Percentiles rank a stretch among this genome's conserved stretches.
phyloP scores from a whole-genome alignment of 805 yeast genomes.

The Starmera quercuum region DNA sequence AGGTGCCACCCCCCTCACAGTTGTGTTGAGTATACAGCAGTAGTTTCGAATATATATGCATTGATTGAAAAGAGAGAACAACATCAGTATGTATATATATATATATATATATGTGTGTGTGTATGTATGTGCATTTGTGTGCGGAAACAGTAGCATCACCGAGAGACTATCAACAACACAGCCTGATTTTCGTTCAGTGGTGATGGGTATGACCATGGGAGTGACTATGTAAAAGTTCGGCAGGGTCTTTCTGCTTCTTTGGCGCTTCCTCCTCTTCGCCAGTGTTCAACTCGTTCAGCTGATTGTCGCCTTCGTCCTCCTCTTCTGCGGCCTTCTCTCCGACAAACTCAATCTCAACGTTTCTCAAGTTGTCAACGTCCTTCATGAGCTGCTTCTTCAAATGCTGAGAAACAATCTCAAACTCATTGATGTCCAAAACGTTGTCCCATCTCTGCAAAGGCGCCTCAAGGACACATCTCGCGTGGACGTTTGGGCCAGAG shows the following conservation, averaged over 20 bases:
- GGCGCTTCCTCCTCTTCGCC: slow-evolving; percentile 5
- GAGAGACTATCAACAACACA: too few species aligned
- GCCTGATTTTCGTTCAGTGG: slow-evolving; percentile 8
- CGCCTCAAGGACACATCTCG: slow-evolving; percentile 25
- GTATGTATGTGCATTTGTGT: too few species aligned
- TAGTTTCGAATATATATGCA: too few species aligned
- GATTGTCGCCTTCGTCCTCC: slow-evolving; percentile 17
- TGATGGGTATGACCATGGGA: slow-evolving; percentile 17
- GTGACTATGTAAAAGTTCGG: slow-evolving; percentile 9
- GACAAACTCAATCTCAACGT: slow-evolving; percentile 32
- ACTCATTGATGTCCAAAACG: slow-evolving; percentile 30
- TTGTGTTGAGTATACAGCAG: too few species aligned
- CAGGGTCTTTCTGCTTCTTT: slow-evolving; percentile 6
- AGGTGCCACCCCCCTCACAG: too few species aligned
- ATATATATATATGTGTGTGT: too few species aligned
- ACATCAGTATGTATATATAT: too few species aligned
- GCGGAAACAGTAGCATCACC: too few species aligned
- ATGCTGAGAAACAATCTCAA: slow-evolving; percentile 33
- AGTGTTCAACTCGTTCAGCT: slow-evolving; percentile 4
- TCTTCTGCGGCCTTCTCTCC: slow-evolving; percentile 22
- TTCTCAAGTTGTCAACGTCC: slow-evolving; percentile 35
- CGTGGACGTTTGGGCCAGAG: slow-evolving; percentile 49
- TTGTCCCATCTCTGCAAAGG: slow-evolving; percentile 41
- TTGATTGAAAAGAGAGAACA: too few species aligned
- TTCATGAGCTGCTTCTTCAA: slow-evolving; percentile 25